Evolutionary conservation across 768 basidiomycete genomes (phyloP).

Genomic region (Artomyces pyxidatus): DNA sequence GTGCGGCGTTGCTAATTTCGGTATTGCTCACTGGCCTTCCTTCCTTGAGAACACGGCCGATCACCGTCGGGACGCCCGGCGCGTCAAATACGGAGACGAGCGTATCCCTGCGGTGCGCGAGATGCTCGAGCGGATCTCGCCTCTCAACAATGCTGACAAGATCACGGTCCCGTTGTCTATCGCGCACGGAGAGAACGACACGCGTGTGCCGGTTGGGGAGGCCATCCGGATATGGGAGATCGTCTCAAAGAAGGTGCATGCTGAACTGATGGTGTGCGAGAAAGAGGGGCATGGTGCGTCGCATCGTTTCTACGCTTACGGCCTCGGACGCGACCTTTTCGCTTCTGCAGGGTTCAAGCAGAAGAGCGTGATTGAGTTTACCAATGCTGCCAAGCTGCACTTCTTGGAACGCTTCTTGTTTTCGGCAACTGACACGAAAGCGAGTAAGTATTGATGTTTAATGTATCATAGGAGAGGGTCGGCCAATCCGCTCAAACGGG

Average conservation of each 20-base stretch:
- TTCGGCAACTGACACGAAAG: slow-evolving; percentile 10
- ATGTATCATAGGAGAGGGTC: no score
- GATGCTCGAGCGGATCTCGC: slow-evolving; percentile 32
- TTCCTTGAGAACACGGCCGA: slow-evolving; percentile 36
- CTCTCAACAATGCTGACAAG: slow-evolving; percentile 29
- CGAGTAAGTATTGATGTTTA: no score
- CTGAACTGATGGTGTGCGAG: slow-evolving; percentile 32
- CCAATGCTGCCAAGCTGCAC: slow-evolving; percentile 30
- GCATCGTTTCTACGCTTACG: no score
- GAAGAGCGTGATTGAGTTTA: slow-evolving; percentile 35
- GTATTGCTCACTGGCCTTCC: slow-evolving; percentile 31
- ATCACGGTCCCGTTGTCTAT: slow-evolving; percentile 30
- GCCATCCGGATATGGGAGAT: slow-evolving; percentile 31
- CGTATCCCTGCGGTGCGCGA: slow-evolving; percentile 27
- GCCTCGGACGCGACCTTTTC: no score
- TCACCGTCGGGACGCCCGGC: slow-evolving; percentile 26
- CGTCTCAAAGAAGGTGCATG: slow-evolving; percentile 22
- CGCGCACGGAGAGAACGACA: slow-evolving; percentile 35
- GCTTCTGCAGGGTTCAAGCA: slow-evolving; percentile 29
- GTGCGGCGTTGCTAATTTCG: slow-evolving; percentile 35
- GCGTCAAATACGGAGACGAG: slow-evolving; percentile 36
- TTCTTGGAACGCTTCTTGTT: slow-evolving; percentile 31
- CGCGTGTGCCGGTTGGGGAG: slow-evolving; percentile 31
- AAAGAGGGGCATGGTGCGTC: slow-evolving; percentile 35
- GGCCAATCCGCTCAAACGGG: no score